A percentile compares a stretch with the other conserved stretches of the same genome.
phyloP scores from a whole-genome alignment of 2,329 filamentous ascomycete species.

The Fusarium camptoceras region DNA sequence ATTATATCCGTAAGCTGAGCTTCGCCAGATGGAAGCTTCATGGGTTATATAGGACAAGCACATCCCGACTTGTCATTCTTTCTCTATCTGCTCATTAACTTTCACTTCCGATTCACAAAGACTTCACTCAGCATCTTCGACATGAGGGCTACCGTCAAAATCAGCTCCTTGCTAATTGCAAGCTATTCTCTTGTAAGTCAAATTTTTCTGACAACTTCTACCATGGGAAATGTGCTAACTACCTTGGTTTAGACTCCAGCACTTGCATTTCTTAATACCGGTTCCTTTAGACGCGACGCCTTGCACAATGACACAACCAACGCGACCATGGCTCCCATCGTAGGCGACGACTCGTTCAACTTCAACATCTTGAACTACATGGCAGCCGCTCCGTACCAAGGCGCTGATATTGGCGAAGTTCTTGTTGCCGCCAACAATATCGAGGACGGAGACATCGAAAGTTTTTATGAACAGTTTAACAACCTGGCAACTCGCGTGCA shows the following conservation, averaged over 20 bases:
- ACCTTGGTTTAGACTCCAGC: neutral
- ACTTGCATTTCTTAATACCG: neutral
- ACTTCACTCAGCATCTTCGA: neutral
- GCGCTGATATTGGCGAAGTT: slow-evolving; percentile 49
- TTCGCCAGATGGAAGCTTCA: neutral
- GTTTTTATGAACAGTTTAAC: slow-evolving; percentile 41
- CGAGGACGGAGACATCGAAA: slow-evolving; percentile 40
- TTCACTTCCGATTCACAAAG: neutral
- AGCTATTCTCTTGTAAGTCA: neutral
- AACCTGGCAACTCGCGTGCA: slow-evolving; percentile 41
- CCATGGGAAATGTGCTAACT: neutral
- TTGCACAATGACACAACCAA: neutral
- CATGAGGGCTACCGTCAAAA: neutral
- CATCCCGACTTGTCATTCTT: too few relatives aligned
- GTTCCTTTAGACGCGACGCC: neutral
- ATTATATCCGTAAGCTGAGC: too few relatives aligned
- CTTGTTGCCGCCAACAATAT: slow-evolving; percentile 48
- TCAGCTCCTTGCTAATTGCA: neutral
- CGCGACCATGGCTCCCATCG: slow-evolving; percentile 4
- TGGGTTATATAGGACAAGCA: neutral
- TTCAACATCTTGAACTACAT: slow-evolving; percentile 4
- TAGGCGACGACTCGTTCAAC: slow-evolving; percentile 17
- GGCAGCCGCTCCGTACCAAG: slow-evolving; percentile 1
- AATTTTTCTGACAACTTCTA: rapidly evolving
- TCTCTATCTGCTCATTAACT: neutral